Evolutionary conservation across 108 stramenopile species (phyloP).

Genomic region (Skeletonema tropicum): DNA sequence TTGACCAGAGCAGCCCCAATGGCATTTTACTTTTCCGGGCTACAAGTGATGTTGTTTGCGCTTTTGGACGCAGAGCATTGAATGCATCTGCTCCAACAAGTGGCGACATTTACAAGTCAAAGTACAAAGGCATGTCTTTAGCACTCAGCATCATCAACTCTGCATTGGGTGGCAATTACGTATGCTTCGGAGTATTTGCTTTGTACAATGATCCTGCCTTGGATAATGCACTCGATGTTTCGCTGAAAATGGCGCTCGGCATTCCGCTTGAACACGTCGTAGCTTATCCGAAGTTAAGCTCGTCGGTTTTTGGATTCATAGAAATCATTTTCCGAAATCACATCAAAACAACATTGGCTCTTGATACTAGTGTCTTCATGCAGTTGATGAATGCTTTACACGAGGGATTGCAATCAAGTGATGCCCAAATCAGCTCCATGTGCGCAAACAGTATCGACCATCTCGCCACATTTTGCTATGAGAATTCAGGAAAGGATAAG

Average conservation of each 20-base stretch:
- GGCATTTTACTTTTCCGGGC: constrained; percentile 97
- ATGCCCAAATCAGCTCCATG: constrained; percentile 83
- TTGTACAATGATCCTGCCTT: constrained; percentile 95
- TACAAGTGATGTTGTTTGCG: constrained; percentile 92
- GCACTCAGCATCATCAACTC: constrained; percentile 89
- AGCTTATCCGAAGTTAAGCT: constrained; percentile 95
- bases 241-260: constrained; percentile 85
- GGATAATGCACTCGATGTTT: constrained; percentile 89
- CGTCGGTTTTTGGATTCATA: constrained; percentile 92
- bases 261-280: constrained; percentile 92
- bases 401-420: constrained; percentile 94
- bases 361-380: constrained; percentile 91
- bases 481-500: constrained; percentile 89
- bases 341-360: constrained; percentile 77
- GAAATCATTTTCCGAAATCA: constrained; percentile 96
- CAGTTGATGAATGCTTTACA: constrained; percentile 93
- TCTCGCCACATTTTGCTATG: constrained; percentile 93
- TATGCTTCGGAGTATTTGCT: constrained; percentile 97
- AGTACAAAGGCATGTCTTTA: constrained; percentile 93
- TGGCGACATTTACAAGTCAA: constrained; percentile 89
- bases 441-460: constrained; percentile 96
- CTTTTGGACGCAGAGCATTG: constrained; percentile 83
- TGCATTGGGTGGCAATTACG: constrained; percentile 95
- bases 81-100: constrained; percentile 52
- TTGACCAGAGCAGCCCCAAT: constrained; percentile 96